Percentiles rank a stretch among this genome's conserved stretches.
These are phyloP conservation scores for Colletotrichum aenigma DNA, from an alignment of 2,329 filamentous ascomycete genomes.

Conservation along the genomic window DNA sequence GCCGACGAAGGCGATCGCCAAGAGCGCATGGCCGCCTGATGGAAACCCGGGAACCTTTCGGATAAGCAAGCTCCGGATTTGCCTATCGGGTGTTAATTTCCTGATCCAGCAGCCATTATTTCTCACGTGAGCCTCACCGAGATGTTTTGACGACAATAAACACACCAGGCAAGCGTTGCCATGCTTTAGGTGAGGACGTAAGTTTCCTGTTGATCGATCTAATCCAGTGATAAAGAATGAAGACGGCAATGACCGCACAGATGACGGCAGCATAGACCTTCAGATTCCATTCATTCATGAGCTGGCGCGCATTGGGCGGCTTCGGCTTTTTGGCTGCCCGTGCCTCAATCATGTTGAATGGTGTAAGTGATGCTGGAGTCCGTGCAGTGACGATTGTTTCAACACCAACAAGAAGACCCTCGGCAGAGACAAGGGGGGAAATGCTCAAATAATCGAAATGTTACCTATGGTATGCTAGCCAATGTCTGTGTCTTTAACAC, in stretches of 20 bases:
- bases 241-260: background rate
- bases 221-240: background rate
- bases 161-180: background rate
- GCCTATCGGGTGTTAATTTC: background rate
- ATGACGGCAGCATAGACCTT: background rate
- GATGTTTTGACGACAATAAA: background rate
- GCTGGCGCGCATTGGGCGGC: background rate
- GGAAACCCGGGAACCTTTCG: background rate
- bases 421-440: background rate
- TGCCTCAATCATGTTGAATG: background rate
- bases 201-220: background rate
- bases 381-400: background rate
- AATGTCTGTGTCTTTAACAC: background rate
- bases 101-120: background rate
- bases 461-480: background rate
- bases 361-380: background rate
- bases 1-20: slow-evolving; percentile 30
- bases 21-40: slow-evolving; percentile 29
- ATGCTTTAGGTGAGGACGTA: background rate
- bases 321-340: background rate
- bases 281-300: background rate
- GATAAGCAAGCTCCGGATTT: background rate
- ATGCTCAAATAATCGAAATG: background rate
- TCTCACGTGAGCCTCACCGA: background rate
- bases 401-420: background rate